Conservation (phyloP, 2,329 filamentous ascomycete species). For the Penicillium vulpinum region DNA sequence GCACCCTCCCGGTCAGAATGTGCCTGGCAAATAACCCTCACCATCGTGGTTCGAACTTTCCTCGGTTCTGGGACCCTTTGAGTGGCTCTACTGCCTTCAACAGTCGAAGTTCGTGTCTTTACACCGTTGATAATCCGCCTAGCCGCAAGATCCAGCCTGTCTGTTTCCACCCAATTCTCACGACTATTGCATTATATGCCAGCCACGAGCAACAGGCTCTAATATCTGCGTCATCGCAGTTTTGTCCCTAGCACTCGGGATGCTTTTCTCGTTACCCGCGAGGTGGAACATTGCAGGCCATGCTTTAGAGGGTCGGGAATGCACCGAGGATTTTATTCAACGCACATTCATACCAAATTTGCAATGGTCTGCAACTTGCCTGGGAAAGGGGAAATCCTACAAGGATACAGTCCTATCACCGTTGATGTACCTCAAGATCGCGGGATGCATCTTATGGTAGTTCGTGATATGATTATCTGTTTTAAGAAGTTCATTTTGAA, state of each 20-base stretch:
- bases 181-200: background rate
- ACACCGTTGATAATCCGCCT: background rate
- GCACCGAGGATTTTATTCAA: background rate
- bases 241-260: background rate
- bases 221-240: background rate
- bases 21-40: background rate
- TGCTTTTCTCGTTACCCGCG: background rate
- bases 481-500: background rate
- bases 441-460: background rate
- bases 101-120: background rate
- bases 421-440: background rate
- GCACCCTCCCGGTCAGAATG: background rate
- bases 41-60: background rate
- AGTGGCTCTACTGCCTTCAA: background rate
- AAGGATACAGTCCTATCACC: background rate
- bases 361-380: background rate
- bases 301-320: background rate
- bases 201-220: background rate
- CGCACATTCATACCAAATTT: background rate
- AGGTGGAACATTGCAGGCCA: background rate
- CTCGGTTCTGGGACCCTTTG: background rate
- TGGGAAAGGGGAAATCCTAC: background rate
- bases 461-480: background rate
- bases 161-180: background rate
- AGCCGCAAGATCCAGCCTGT: background rate